These are phyloP conservation scores for Kodamaea plutei DNA, from an alignment of 1,139 yeast species.

Conservation along the genomic window DNA sequence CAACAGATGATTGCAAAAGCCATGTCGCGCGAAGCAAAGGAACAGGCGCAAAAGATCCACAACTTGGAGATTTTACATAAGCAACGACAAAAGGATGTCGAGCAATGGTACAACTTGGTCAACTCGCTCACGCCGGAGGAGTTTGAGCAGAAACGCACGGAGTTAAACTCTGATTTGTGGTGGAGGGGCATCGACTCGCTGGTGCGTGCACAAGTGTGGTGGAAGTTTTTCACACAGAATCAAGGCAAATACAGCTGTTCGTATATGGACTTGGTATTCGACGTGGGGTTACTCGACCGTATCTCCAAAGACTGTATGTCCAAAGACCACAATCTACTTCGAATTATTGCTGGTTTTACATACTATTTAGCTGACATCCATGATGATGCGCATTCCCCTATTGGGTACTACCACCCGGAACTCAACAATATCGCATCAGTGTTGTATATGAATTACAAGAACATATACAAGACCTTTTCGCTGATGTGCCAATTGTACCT, in stretches of 20 bases:
- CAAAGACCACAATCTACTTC: slow-evolving; percentile 5
- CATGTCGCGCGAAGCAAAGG: slow-evolving; percentile 34
- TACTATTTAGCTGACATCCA: slow-evolving; percentile 4
- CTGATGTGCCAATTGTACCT: slow-evolving; percentile 39
- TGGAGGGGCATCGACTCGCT: slow-evolving; percentile 64
- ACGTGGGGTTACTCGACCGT: slow-evolving; percentile 1
- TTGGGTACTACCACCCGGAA: slow-evolving; percentile 20
- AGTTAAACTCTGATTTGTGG: slow-evolving; percentile 45
- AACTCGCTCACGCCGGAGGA: slow-evolving; percentile 11
- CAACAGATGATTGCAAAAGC: slow-evolving; percentile 49
- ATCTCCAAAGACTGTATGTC: slow-evolving; percentile 6
- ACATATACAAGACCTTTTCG: slow-evolving; percentile 36
- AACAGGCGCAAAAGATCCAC: slow-evolving; percentile 25
- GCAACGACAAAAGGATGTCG: slow-evolving; percentile 30
- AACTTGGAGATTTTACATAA: slow-evolving; percentile 23
- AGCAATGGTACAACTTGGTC: slow-evolving; percentile 44
- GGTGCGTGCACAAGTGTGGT: slow-evolving; percentile 52
- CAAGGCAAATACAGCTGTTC: slow-evolving; percentile 9
- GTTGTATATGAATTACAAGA: slow-evolving; percentile 33
- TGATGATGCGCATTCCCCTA: not conserved
- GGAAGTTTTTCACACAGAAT: slow-evolving; percentile 14
- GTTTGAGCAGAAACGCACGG: slow-evolving; percentile 26
- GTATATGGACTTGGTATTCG: slow-evolving; percentile 16
- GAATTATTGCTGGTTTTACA: slow-evolving; percentile 8
- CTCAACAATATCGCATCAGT: slow-evolving; percentile 37